phyloP scores from a whole-genome alignment of 148 eudicot species.

The Rhododendron kiyosumense region DNA sequence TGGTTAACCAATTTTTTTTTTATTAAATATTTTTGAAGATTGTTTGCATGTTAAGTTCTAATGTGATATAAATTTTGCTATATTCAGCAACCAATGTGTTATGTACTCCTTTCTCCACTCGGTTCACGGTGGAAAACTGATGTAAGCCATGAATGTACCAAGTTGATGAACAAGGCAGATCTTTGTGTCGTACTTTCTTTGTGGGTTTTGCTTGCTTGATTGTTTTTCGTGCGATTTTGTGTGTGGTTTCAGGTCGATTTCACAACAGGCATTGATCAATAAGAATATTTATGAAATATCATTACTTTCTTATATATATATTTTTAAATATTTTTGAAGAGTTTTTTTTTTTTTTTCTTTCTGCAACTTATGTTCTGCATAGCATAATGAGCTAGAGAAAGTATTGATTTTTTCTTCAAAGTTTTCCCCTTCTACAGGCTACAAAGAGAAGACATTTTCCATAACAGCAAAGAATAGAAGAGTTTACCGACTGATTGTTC shows the following conservation, averaged over 20 bases:
- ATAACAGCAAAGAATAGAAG: too few relatives aligned
- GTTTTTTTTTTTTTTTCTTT: too few relatives aligned
- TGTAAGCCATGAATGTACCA: neutral
- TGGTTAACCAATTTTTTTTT: too few relatives aligned
- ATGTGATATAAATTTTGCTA: too few relatives aligned
- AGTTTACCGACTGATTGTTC: conserved; percentile 12
- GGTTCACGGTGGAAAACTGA: neutral
- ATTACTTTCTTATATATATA: neutral
- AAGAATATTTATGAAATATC: neutral
- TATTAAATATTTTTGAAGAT: too few relatives aligned
- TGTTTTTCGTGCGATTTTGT: neutral
- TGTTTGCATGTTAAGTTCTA: too few relatives aligned
- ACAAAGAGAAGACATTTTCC: neutral
- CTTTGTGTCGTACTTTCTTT: neutral
- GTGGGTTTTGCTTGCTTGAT: neutral
- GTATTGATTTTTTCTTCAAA: neutral
- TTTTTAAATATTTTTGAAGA: neutral
- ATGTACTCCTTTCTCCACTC: neutral
- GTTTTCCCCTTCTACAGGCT: neutral
- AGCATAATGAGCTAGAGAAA: neutral
- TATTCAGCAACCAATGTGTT: too few relatives aligned
- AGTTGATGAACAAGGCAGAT: neutral
- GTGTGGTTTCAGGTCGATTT: neutral
- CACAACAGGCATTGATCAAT: neutral
- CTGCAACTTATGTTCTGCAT: neutral